Percentiles rank a stretch among this genome's conserved stretches.
phyloP scores from a whole-genome alignment of 768 basidiomycete species.

The Serpula lacrymans region DNA sequence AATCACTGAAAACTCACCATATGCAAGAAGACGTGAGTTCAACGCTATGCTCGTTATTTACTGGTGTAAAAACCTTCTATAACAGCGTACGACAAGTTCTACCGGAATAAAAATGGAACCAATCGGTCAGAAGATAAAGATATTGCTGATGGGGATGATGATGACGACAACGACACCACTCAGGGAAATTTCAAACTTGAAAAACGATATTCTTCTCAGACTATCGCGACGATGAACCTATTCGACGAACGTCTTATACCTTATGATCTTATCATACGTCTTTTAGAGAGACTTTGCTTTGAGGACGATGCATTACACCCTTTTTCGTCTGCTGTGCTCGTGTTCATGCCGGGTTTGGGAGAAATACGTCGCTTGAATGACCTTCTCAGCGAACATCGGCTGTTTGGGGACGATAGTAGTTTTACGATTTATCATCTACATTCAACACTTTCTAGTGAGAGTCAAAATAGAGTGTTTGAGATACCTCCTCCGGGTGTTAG shows the following conservation, averaged over 20 bases:
- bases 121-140: constrained; percentile 88
- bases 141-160: constrained; percentile 54
- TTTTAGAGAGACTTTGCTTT: constrained; percentile 84
- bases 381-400: constrained; percentile 67
- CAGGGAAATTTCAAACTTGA: constrained; percentile 48
- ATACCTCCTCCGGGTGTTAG: constrained; percentile 73
- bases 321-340: constrained; percentile 78
- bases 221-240: constrained; percentile 75
- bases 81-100: constrained; percentile 61
- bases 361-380: constrained; percentile 91
- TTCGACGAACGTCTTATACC: constrained; percentile 87
- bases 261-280: constrained; percentile 81
- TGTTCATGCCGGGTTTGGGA: constrained; percentile 94
- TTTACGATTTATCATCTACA: constrained; percentile 87
- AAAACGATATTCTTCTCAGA: constrained; percentile 77
- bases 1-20: constrained; percentile 76
- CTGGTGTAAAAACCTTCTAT: not conserved
- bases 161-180: constrained; percentile 48
- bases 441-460: constrained; percentile 89
- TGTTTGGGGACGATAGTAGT: constrained; percentile 56
- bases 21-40: constrained; percentile 64
- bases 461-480: constrained; percentile 89
- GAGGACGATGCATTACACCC: constrained; percentile 44
- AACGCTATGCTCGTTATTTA: constrained; percentile 4
- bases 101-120: constrained; percentile 52